Percentiles rank a stretch among this genome's conserved stretches.
phyloP scores from a whole-genome alignment of 257 asterid species.

The Petunia axillaris region DNA sequence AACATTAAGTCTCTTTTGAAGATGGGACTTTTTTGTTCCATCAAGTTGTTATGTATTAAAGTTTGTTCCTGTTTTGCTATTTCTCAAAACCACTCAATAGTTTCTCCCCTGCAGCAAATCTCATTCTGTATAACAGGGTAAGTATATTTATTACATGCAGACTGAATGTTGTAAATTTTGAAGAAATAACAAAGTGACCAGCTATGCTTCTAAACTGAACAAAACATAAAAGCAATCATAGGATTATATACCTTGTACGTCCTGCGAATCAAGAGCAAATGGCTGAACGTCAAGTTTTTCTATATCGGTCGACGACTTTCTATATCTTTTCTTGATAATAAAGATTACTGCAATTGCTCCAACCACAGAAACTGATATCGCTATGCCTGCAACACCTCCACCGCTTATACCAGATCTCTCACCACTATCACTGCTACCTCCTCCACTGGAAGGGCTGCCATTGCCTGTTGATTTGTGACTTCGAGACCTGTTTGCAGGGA shows the following conservation, averaged over 20 bases:
- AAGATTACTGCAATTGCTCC: conserved; percentile 82
- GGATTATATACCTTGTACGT: conserved; percentile 54
- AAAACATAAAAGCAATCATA: too few relatives aligned
- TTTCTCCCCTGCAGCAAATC: too few relatives aligned
- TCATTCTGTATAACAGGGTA: too few relatives aligned
- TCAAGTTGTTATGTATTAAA: too few relatives aligned
- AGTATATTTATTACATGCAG: background rate
- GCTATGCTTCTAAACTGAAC: background rate
- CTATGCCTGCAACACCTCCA: conserved; percentile 87
- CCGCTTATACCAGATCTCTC: conserved; percentile 71
- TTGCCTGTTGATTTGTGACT: conserved; percentile 54
- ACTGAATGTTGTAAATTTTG: background rate
- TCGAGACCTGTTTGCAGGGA: conserved; percentile 59
- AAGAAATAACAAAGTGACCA: background rate
- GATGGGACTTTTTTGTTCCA: too few relatives aligned
- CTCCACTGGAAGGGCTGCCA: conserved; percentile 39
- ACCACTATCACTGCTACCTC: conserved; percentile 19
- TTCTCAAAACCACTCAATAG: background rate
- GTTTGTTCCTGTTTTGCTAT: too few relatives aligned
- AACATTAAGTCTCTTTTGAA: background rate
- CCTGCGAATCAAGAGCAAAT: conserved; percentile 62
- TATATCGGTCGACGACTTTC: conserved; percentile 62
- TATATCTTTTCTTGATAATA: conserved; percentile 62
- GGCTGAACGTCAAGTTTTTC: conserved; percentile 78
- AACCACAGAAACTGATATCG: conserved; percentile 65